Conservation (phyloP, 306 rosid species). For the Vigna unguiculata region DNA sequence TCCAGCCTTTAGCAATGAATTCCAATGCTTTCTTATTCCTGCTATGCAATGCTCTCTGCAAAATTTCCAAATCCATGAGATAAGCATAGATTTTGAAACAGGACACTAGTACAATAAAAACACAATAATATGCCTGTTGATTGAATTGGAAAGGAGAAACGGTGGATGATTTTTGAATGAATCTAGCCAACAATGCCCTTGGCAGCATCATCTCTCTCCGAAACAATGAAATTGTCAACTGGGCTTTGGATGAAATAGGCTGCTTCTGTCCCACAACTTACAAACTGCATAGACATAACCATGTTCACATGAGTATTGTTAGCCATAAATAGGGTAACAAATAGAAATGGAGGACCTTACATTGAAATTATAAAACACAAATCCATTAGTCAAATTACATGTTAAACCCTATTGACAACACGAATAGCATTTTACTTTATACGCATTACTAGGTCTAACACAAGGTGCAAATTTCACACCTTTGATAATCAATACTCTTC, state of each 20-base stretch:
- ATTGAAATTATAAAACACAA: background rate
- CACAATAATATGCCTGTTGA: slow-evolving; percentile 53
- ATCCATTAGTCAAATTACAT: background rate
- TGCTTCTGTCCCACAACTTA: slow-evolving; percentile 4
- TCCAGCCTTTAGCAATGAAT: slow-evolving; percentile 87
- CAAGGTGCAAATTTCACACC: background rate
- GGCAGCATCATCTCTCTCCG: slow-evolving; percentile 44
- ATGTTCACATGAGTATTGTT: background rate
- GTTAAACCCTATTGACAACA: background rate
- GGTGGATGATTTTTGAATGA: slow-evolving; percentile 36
- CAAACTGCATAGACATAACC: background rate
- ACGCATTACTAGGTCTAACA: background rate
- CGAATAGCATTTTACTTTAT: background rate
- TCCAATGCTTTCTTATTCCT: slow-evolving; percentile 92
- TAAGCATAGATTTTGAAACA: slow-evolving; percentile 8
- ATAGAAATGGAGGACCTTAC: background rate
- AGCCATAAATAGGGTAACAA: background rate
- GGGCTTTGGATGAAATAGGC: background rate
- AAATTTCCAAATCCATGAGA: background rate
- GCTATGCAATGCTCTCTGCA: slow-evolving; percentile 75
- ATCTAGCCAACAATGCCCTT: slow-evolving; percentile 50
- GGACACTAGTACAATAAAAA: background rate
- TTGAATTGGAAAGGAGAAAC: slow-evolving; percentile 56
- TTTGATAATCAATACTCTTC: background rate
- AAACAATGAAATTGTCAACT: slow-evolving; percentile 4